Conservation (phyloP, 169 alveolate genomes). For the Eimeria mitis region DNA sequence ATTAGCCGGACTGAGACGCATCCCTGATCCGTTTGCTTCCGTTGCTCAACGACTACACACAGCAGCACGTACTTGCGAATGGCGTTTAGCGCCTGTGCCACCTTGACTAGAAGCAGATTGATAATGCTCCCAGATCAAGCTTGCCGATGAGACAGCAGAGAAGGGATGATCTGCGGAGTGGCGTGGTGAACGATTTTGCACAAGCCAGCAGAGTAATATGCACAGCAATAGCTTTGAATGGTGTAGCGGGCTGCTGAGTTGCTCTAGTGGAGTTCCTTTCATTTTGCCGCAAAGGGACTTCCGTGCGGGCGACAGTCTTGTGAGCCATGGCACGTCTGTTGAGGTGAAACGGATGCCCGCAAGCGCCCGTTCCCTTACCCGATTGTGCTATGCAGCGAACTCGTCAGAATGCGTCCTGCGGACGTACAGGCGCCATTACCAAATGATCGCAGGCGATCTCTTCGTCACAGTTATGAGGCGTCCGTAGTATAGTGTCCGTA, state of each 20-base stretch:
- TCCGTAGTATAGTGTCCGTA: background rate
- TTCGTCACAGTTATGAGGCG: background rate
- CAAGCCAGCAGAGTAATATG: constrained; percentile 23
- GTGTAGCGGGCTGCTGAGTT: constrained; percentile 27
- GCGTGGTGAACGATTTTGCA: constrained; percentile 39
- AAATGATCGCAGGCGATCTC: constrained; percentile 2
- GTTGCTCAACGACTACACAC: constrained; percentile 44
- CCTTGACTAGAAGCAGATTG: constrained; percentile 18
- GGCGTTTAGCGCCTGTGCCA: constrained; percentile 46
- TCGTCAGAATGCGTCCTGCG: constrained; percentile 33
- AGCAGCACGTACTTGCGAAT: constrained; percentile 24
- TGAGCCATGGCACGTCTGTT: constrained; percentile 18
- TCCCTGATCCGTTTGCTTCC: constrained; percentile 45
- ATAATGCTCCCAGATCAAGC: constrained; percentile 40
- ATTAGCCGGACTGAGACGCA: constrained; percentile 57
- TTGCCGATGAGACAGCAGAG: constrained; percentile 53
- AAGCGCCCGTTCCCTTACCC: background rate
- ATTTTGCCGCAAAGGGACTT: constrained; percentile 12
- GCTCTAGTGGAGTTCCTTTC: constrained; percentile 20
- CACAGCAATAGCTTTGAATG: constrained; percentile 21
- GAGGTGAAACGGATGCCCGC: constrained; percentile 4
- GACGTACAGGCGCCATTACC: constrained; percentile 26
- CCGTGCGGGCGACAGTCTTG: constrained; percentile 35
- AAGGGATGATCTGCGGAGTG: constrained; percentile 36
- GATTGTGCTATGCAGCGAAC: constrained; percentile 55